Conservation (phyloP, 1,284 basidiomycete species). For the Malassezia pachydermatis region DNA sequence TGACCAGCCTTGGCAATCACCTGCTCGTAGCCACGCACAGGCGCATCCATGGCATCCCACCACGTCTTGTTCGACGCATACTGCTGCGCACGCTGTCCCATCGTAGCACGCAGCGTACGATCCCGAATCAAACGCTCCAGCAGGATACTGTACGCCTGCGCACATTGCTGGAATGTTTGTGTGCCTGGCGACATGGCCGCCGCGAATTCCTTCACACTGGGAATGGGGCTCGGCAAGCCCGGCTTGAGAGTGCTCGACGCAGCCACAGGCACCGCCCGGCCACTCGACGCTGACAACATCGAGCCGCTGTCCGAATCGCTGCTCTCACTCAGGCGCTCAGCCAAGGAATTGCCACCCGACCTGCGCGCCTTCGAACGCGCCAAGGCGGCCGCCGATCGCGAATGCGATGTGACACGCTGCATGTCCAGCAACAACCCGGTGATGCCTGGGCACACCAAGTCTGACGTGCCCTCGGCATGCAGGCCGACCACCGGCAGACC, state of each 20-base stretch:
- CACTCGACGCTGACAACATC: neutral
- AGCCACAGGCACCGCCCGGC: slow-evolving; percentile 2
- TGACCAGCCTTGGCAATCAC: slow-evolving; percentile 24
- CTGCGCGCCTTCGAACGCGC: neutral
- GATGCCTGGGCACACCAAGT: slow-evolving; percentile 52
- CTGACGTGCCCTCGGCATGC: slow-evolving; percentile 55
- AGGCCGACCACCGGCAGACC: slow-evolving; percentile 56
- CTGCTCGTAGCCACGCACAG: slow-evolving; percentile 54
- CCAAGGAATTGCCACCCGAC: neutral
- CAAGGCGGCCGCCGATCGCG: neutral
- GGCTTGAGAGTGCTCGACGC: slow-evolving; percentile 6
- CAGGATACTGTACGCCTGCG: slow-evolving; percentile 51
- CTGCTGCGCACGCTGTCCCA: slow-evolving; percentile 50
- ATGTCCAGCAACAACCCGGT: slow-evolving; percentile 51
- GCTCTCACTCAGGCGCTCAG: neutral
- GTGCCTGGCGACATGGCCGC: slow-evolving; percentile 43
- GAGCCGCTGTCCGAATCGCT: neutral
- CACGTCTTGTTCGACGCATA: slow-evolving; percentile 51
- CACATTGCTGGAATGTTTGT: slow-evolving; percentile 47
- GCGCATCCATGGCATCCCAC: slow-evolving; percentile 55
- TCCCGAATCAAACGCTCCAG: slow-evolving; percentile 49
- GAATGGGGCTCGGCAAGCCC: slow-evolving; percentile 26
- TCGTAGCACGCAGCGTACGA: slow-evolving; percentile 47
- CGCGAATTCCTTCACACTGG: slow-evolving; percentile 34
- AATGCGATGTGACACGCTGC: slow-evolving; percentile 11